Evolutionary conservation across 208 protist genomes (phyloP).

Genomic region (Acanthamoeba lenticulata): DNA sequence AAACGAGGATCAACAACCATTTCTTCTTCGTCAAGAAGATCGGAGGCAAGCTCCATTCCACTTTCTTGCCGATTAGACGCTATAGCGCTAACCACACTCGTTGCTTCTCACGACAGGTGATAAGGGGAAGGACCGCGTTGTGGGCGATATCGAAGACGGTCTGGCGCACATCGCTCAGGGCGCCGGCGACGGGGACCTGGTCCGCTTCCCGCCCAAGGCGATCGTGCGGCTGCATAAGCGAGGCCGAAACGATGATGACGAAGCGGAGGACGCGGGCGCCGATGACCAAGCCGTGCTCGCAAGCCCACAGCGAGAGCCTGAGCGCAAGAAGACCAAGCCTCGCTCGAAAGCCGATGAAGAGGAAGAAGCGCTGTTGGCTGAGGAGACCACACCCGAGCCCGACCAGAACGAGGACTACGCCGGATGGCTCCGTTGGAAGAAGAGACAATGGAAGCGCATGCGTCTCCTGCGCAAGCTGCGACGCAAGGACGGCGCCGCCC

Average conservation of each 20-base stretch:
- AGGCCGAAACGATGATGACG: background rate
- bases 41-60: background rate
- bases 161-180: conserved; percentile 37
- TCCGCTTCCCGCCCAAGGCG: conserved; percentile 49
- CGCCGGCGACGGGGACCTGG: background rate
- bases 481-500: background rate
- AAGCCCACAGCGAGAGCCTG: background rate
- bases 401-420: conserved; percentile 38
- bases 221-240: conserved; percentile 65
- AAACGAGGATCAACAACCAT: conserved; percentile 72
- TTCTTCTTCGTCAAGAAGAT: conserved; percentile 68
- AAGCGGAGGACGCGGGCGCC: background rate
- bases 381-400: conserved; percentile 43
- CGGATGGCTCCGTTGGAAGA: conserved; percentile 61
- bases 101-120: background rate
- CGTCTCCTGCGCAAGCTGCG: conserved; percentile 19
- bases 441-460: conserved; percentile 77
- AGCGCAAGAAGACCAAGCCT: conserved; percentile 46
- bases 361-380: background rate
- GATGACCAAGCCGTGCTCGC: conserved; percentile 66
- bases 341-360: conserved; percentile 42
- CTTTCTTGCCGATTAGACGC: background rate
- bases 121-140: background rate
- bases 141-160: conserved; percentile 79
- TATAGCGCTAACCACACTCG: background rate